Evolutionary conservation across 2,329 filamentous ascomycete species (phyloP).

Genomic region (Cladosporium colombiae): DNA sequence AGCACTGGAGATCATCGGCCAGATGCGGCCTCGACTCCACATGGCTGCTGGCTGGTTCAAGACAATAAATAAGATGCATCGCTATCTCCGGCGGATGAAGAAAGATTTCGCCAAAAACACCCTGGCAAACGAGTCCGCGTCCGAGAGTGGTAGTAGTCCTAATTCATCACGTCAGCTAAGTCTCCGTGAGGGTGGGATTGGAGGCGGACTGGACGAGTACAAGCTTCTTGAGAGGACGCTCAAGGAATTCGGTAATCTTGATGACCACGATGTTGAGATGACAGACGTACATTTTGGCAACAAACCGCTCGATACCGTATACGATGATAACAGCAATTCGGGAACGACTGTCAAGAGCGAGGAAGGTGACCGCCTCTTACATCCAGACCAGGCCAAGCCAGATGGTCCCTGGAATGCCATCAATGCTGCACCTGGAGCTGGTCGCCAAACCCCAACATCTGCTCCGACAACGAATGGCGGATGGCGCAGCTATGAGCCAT

Average conservation of each 20-base stretch:
- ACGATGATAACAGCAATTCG: constrained; percentile 33
- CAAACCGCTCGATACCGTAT: constrained; percentile 30
- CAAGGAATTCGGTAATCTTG: constrained; percentile 39
- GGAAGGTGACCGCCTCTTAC: constrained; percentile 26
- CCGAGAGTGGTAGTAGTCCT: constrained; percentile 33
- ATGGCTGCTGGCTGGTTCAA: constrained; percentile 60
- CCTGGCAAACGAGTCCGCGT: constrained; percentile 32
- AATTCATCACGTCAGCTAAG: constrained; percentile 40
- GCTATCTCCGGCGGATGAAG: constrained; percentile 55
- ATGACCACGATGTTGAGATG: constrained; percentile 42
- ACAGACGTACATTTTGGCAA: constrained; percentile 24
- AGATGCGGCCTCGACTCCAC: constrained; percentile 55
- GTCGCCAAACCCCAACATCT: constrained; percentile 28
- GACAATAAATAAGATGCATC: constrained; percentile 56
- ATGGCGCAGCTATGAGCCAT: constrained; percentile 35
- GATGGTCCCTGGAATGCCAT: constrained; percentile 44
- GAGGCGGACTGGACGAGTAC: constrained; percentile 60
- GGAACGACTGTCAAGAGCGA: constrained; percentile 38
- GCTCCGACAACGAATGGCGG: constrained; percentile 27
- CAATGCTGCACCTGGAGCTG: constrained; percentile 35
- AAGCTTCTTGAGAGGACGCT: constrained; percentile 43
- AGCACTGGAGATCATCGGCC: constrained; percentile 52
- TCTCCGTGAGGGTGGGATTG: constrained; percentile 46
- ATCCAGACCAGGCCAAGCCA: constrained; percentile 26
- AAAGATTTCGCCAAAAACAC: constrained; percentile 48